These are phyloP conservation scores for Eremochloa ophiuroides DNA, from an alignment of 176 grass and related monocot genomes.

Conservation along the genomic window DNA sequence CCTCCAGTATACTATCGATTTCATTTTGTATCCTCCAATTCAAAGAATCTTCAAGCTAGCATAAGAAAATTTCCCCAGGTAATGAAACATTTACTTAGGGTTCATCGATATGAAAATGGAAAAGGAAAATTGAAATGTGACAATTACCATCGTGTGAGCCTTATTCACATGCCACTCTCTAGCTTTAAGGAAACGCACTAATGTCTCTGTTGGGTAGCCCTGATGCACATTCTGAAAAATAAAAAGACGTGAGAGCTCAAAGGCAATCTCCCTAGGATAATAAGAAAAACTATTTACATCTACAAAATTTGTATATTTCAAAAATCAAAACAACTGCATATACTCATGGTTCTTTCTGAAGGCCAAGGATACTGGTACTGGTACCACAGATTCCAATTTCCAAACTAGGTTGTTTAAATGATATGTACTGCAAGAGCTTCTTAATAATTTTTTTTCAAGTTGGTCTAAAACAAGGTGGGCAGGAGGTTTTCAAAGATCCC, in stretches of 20 bases:
- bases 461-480: neutral
- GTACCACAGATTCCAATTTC: neutral
- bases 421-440: neutral
- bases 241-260: neutral
- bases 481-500: neutral
- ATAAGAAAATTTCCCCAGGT: constrained; percentile 27
- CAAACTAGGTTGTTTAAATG: neutral
- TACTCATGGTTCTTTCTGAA: neutral
- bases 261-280: constrained; percentile 6
- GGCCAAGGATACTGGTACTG: neutral
- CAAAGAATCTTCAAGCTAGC: constrained; percentile 78
- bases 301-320: neutral
- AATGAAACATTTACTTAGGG: constrained; percentile 17
- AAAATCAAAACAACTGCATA: neutral
- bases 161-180: constrained; percentile 66
- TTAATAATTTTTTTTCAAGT: neutral
- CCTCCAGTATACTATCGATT: constrained; percentile 74
- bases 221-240: constrained; percentile 68
- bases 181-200: constrained; percentile 77
- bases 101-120: neutral
- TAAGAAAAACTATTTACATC: constrained; percentile 6
- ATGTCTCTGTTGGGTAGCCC: constrained; percentile 53
- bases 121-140: neutral
- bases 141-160: constrained; percentile 66
- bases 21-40: constrained; percentile 89